Base-by-base conservation (phyloP, 306 rosid species). In the Hippophae rhamnoides region DNA sequence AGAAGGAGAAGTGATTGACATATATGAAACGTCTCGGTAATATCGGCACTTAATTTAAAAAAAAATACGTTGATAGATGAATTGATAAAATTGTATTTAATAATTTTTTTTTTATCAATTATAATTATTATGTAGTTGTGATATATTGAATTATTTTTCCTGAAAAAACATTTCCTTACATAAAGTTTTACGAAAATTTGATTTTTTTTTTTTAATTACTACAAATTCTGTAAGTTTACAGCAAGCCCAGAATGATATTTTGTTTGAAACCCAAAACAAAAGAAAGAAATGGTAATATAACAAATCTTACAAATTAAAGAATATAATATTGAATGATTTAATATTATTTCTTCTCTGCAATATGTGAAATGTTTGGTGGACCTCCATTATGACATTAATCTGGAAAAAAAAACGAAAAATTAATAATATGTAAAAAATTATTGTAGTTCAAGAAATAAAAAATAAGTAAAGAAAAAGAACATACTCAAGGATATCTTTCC, bases 401-500 rank as follows among this genome's bases (percentile, higher is more conserved):
- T 90, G 84, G 72, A 85, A 70, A 75, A 31, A 58, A 55, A 26
- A 65, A 44, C 56, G 55, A 40, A 26, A 60, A 55, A 48, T 48
- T 40, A 31, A 31, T 18, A 18, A 18, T 18, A 18, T 18, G 23
- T 18, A 18, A 18, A 18, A 18, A 18, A 18, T 18, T 18, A 18
- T 18, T 18, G 23, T 18, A 18, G 23, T 18, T 18, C 23, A 18
- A 18, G 23, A 18, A 18, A 18, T 18, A 18, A 18, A 8, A 18
- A 18, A 18, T 18, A 18, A 18, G 23, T 18, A 0, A 18, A 18
- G 23, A 18, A 18, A 18, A 18, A 52, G 62, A 61, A 13, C 86
- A 26, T 81, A 90, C 97, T 74, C 80, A 45, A 90, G 74, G 68
- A 90, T 77, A 57, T 87, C 84, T 76, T 81, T 90, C 97, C 97